phyloP scores from a whole-genome alignment of 768 basidiomycete genomes.

The Mycena rebaudengoi region DNA sequence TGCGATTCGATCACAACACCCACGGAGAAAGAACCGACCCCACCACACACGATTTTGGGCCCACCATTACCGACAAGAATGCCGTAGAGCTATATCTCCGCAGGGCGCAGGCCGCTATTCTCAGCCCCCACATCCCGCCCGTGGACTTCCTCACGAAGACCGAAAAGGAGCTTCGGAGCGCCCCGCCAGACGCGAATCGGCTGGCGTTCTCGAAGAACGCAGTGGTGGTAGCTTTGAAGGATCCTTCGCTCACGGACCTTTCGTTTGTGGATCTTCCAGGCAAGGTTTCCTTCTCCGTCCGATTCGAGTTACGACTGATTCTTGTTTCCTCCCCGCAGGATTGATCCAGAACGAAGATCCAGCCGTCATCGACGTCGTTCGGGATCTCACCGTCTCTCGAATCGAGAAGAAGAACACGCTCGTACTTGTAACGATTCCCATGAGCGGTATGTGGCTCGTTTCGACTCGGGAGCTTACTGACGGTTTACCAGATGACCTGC shows the following conservation, averaged over 20 bases:
- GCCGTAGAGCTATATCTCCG: constrained; percentile 62
- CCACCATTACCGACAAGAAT: constrained; percentile 45
- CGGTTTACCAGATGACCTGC: constrained; percentile 62
- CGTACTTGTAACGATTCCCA: constrained; percentile 72
- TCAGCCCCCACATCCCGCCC: constrained; percentile 49
- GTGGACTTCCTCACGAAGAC: constrained; percentile 37
- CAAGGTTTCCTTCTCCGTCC: constrained; percentile 34
- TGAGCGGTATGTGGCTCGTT: constrained; percentile 54
- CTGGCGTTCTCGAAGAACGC: constrained; percentile 58
- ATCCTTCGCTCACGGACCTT: constrained; percentile 53
- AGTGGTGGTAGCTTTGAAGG: constrained; percentile 54
- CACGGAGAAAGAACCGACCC: constrained; percentile 3
- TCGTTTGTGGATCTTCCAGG: constrained; percentile 66
- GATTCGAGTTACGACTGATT: too few relatives aligned
- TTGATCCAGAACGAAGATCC: constrained; percentile 64
- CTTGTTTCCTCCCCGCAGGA: too few relatives aligned
- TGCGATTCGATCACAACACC: constrained; percentile 44
- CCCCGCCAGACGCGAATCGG: constrained; percentile 10
- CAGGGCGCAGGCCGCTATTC: constrained; percentile 66
- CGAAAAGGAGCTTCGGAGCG: constrained; percentile 29
- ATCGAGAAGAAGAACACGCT: constrained; percentile 62
- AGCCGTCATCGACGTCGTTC: constrained; percentile 53
- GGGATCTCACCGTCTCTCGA: constrained; percentile 54
- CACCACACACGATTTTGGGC: constrained; percentile 48
- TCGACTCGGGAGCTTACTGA: not conserved